Base-by-base conservation (phyloP, 495 filamentous ascomycete genomes). In the Hapsidospora chrysogenum region DNA sequence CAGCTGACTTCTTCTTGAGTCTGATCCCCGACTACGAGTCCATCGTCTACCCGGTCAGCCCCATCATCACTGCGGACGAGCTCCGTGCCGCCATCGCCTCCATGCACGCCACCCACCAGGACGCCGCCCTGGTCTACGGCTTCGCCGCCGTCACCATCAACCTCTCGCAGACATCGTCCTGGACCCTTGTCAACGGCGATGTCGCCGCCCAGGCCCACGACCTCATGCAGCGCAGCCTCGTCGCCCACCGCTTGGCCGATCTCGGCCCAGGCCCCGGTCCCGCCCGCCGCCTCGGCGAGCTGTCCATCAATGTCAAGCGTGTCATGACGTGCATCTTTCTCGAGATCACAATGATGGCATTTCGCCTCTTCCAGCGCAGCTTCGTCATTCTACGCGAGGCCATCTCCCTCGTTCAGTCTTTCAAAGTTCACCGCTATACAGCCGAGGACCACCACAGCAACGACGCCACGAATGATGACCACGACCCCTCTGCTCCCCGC, bases 251-350 rank as follows among this genome's bases (percentile, higher is more conserved):
- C 6, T 11, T 26, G 23, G 23, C 23, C 23, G 23, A 26, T 11
- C 23, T 26, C 6, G 23, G 23, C 23, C n/a, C n/a, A n/a, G n/a
- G n/a, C n/a, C n/a, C n/a, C n/a, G 23, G 23, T 11, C 6, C 11
- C 23, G 11, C 23, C 6, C 23, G 23, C 6, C 23, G 23, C 6
- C 23, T 6, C 23, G 23, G 23, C 23, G 38, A 40, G 21, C 3
- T 28, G 38, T 31, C 31, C 15, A 27, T 34, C 9, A 34, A 30
- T 0, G 18, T 40, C 5, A 20, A 17, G 20, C 31, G 33, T 18
- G 23, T 40, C 16, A 34, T 40, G 38, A 40, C 38, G 19, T 40
- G 38, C 31, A 22, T 40, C 19, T 40, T 40, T 14, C 30, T 40
- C 1, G 30, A 35, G 22, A 17, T 35, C 13, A 14, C 17, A 21